These are phyloP conservation scores for Eucalyptus cladocalyx DNA, from an alignment of 345 rosid genomes.

Conservation along the genomic window DNA sequence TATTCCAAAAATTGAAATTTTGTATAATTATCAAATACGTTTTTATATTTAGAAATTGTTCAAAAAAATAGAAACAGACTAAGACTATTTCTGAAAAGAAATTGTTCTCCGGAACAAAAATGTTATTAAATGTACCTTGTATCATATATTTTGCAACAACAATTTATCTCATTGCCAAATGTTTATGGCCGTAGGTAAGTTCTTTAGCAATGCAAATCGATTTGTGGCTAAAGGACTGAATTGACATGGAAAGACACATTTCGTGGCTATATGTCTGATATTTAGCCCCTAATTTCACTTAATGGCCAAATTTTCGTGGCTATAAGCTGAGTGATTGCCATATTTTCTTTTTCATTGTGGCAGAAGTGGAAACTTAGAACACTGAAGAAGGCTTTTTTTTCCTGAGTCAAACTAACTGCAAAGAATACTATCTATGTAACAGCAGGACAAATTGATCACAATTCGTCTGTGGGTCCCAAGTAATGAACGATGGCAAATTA, in stretches of 20 bases:
- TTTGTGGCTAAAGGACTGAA: neutral
- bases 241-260: neutral
- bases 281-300: neutral
- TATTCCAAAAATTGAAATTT: no score
- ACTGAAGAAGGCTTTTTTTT: neutral
- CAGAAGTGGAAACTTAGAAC: neutral
- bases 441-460: neutral
- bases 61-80: no score
- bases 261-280: neutral
- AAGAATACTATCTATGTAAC: neutral
- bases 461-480: neutral
- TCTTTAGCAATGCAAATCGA: neutral
- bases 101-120: no score
- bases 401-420: neutral
- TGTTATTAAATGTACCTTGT: no score
- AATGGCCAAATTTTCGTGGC: neutral
- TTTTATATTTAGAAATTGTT: no score
- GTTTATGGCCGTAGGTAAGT: neutral
- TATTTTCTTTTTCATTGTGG: neutral
- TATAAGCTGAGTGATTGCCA: neutral
- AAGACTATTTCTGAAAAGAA: no score
- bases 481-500: neutral
- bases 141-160: neutral
- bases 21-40: no score
- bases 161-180: neutral